Percentiles rank a stretch among this genome's conserved stretches.
phyloP scores from a whole-genome alignment of 2,329 filamentous ascomycete species.

The Aspergillus sp. region DNA sequence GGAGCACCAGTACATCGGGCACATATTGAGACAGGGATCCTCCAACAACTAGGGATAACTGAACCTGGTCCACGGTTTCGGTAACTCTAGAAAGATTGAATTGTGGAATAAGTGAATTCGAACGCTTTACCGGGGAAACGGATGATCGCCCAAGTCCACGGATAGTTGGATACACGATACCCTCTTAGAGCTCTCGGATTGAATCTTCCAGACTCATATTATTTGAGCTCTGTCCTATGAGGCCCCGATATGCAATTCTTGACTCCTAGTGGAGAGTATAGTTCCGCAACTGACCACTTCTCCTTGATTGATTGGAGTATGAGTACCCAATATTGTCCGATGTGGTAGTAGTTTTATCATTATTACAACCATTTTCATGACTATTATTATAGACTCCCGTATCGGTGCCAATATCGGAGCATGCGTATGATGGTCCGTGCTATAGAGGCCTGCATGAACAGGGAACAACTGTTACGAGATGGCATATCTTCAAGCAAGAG shows the following conservation, averaged over 20 bases:
- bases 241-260: no score
- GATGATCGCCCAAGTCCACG: background rate
- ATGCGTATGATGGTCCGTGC: no score
- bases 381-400: background rate
- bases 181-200: background rate
- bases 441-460: no score
- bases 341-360: background rate
- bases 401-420: no score
- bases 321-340: background rate
- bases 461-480: no score
- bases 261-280: no score
- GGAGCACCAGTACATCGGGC: no score
- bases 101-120: background rate
- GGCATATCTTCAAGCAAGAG: no score
- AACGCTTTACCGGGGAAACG: background rate
- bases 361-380: background rate
- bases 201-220: background rate
- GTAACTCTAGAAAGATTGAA: background rate
- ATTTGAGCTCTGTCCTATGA: background rate
- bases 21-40: no score
- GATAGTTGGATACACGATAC: background rate
- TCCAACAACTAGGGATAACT: no score
- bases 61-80: background rate
- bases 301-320: background rate
- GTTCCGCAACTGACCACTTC: background rate